Conservation (phyloP, 2,329 filamentous ascomycete species). For the Claviceps sp. region DNA sequence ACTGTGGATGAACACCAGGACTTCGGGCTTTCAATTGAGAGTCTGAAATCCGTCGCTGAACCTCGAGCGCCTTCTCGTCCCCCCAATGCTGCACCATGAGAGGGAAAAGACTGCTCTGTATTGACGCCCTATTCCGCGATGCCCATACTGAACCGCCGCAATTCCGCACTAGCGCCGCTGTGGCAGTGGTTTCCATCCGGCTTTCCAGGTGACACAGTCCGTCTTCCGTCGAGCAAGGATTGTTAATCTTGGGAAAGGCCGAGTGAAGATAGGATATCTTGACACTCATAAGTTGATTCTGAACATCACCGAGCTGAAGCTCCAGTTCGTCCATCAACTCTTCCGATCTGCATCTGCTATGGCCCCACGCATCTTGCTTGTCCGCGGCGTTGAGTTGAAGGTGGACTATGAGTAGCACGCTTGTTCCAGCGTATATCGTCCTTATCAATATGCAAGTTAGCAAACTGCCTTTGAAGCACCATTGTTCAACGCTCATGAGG, state of each 20-base stretch:
- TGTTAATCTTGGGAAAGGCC: constrained; percentile 30
- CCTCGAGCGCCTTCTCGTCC: constrained; percentile 22
- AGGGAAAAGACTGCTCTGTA: constrained; percentile 26
- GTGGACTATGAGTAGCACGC: constrained; percentile 35
- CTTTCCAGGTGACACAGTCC: constrained; percentile 31
- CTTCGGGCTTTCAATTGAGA: constrained; percentile 1
- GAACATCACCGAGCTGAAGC: constrained; percentile 36
- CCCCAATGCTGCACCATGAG: constrained; percentile 39
- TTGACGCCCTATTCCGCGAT: constrained; percentile 22
- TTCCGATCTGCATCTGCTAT: constrained; percentile 32
- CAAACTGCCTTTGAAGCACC: neutral
- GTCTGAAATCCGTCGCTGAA: constrained; percentile 6
- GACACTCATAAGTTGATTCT: constrained; percentile 37
- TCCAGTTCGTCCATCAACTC: constrained; percentile 47
- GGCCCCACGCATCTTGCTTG: constrained; percentile 5
- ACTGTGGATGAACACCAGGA: neutral
- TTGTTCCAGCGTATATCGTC: constrained; percentile 29
- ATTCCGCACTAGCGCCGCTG: constrained; percentile 35
- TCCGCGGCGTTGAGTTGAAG: constrained; percentile 20
- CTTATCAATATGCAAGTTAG: constrained; percentile 14
- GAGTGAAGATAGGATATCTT: constrained; percentile 43
- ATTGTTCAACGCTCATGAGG: no score
- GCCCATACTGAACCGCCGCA: constrained; percentile 39
- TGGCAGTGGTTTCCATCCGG: constrained; percentile 37
- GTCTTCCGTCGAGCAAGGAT: constrained; percentile 9